These are phyloP conservation scores for Sequoiadendron giganteum DNA, from an alignment of 75 land plant genomes.

Conservation along the genomic window DNA sequence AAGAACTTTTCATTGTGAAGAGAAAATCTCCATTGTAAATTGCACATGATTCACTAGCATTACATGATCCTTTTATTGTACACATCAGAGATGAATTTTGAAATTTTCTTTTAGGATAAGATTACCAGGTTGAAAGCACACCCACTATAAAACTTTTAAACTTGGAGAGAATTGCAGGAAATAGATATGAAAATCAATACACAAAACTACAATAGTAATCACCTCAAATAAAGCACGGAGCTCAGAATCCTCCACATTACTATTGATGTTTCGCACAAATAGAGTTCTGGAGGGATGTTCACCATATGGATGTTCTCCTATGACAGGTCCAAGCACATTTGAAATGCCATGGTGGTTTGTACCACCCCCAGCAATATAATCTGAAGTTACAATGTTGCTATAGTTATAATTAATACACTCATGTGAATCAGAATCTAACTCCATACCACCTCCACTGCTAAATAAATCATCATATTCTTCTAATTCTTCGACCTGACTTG, in stretches of 20 bases:
- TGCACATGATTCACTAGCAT: not conserved
- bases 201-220: not conserved
- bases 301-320: slow-evolving; percentile 96
- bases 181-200: slow-evolving; percentile 10
- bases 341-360: slow-evolving; percentile 35
- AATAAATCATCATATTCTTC: slow-evolving; percentile 96
- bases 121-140: not conserved
- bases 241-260: slow-evolving; percentile 85
- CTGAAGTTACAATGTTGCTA: slow-evolving; percentile 32
- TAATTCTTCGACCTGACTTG: slow-evolving; percentile 57
- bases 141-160: not conserved
- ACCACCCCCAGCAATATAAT: slow-evolving; percentile 41
- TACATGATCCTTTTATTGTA: not conserved
- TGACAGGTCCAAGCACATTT: slow-evolving; percentile 71
- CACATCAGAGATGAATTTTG: not conserved
- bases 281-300: slow-evolving; percentile 95
- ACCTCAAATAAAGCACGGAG: slow-evolving; percentile 75
- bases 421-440: slow-evolving; percentile 62
- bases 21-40: not conserved
- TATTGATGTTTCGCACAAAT: slow-evolving; percentile 83
- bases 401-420: slow-evolving; percentile 44
- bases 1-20: not conserved
- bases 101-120: not conserved
- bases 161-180: not conserved
- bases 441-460: slow-evolving; percentile 90